phyloP scores from a whole-genome alignment of 352 stramenopile genomes.

The Plasmopara muralis region DNA sequence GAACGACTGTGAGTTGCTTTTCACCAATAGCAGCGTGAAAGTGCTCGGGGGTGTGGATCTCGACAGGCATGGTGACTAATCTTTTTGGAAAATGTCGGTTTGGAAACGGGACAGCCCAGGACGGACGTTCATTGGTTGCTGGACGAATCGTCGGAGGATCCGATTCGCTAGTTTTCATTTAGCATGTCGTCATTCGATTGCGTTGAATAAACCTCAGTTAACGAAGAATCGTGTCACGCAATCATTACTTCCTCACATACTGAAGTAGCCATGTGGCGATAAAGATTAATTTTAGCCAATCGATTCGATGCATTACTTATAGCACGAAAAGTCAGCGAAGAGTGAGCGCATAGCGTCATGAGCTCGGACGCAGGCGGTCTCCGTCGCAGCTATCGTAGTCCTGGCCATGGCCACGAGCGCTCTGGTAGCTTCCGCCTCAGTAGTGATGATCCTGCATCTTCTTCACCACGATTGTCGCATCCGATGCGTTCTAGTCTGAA shows the following conservation, averaged over 20 bases:
- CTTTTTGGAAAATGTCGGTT: background rate
- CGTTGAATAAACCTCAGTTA: too few species aligned
- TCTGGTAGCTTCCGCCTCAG: slow-evolving; percentile 18
- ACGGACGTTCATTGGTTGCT: background rate
- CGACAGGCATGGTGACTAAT: slow-evolving; percentile 20
- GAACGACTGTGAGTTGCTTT: slow-evolving; percentile 48
- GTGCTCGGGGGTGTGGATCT: slow-evolving; percentile 42
- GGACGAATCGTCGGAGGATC: too few species aligned
- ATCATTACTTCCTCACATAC: too few species aligned
- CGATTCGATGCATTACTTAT: background rate
- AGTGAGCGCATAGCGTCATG: slow-evolving; percentile 8
- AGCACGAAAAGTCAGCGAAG: slow-evolving; percentile 4
- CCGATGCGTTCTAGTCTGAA: slow-evolving; percentile 8
- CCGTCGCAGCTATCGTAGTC: slow-evolving; percentile 16
- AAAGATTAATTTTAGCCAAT: slow-evolving; percentile 2
- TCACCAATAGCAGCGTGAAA: slow-evolving; percentile 39
- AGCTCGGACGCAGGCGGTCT: slow-evolving; percentile 18
- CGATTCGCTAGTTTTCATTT: too few species aligned
- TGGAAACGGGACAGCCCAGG: too few species aligned
- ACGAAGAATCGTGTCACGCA: too few species aligned
- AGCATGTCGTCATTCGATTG: too few species aligned
- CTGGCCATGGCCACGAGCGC: slow-evolving; percentile 4
- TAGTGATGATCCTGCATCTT: slow-evolving; percentile 10
- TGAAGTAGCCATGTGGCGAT: background rate
- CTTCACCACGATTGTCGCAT: slow-evolving; percentile 2